Conservation (phyloP, 192 early-diverging fungal genomes). For the Borealophlyctis nickersoniae region DNA sequence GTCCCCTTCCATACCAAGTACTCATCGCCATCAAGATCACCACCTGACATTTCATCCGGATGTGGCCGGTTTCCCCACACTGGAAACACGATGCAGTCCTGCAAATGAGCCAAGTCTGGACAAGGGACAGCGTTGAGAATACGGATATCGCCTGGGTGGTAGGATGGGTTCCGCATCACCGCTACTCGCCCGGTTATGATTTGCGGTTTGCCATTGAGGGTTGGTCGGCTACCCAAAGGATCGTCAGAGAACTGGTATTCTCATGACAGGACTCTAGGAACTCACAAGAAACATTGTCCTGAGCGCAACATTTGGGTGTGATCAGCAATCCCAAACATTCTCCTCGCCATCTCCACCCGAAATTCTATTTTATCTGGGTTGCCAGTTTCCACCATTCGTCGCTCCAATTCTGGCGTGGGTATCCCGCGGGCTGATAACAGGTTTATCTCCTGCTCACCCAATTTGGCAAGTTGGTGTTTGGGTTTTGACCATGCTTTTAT, state of each 20-base stretch:
- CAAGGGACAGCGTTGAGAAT: conserved; percentile 14
- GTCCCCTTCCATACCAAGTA: not conserved
- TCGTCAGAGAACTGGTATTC: not conserved
- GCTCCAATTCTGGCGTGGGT: not conserved
- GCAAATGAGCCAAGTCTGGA: conserved; percentile 22
- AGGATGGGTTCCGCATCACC: conserved; percentile 3
- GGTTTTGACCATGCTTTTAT: not conserved
- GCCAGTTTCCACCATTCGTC: not conserved
- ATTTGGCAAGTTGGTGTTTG: not conserved
- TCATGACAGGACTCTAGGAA: not conserved
- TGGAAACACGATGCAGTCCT: conserved; percentile 69
- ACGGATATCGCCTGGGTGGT: conserved; percentile 35
- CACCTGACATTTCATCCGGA: conserved; percentile 69
- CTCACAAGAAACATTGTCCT: conserved; percentile 1
- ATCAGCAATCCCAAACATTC: not conserved
- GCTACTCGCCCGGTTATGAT: not conserved
- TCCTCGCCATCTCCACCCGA: not conserved
- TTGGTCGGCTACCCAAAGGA: not conserved
- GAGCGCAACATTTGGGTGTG: not conserved
- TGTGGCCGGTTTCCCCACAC: conserved; percentile 56
- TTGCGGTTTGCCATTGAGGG: not conserved
- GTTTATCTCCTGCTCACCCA: not conserved
- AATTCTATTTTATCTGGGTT: not conserved
- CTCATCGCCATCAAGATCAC: conserved; percentile 71
- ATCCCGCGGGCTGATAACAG: not conserved